Evolutionary conservation across 257 asterid species (phyloP), one percentile per base, ranked within the genome.

Genomic region (Lycium ferocissimum): DNA sequence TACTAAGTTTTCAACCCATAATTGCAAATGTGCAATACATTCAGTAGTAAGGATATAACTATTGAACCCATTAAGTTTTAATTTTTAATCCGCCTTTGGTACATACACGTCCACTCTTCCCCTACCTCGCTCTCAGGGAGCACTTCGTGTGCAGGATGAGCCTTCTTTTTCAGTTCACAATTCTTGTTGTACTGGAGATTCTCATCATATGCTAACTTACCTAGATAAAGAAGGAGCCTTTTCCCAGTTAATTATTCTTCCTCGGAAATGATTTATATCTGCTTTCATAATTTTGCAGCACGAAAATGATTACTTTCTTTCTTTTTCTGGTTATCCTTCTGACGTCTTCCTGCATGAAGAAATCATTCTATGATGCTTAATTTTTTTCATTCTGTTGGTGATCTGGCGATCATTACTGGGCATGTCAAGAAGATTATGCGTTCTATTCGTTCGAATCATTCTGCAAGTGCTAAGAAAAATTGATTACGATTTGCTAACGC

Each of bases 181-280:
- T 51, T 22, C 61, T 76, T 76, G 63, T 49, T 76, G 62, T 49
- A 49, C 43, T 75, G 13, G 35, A 76, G 13, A 18, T 71, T 17
- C 10, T 73, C 51, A 4, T 22, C 45, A 75, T 53, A 22, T 75
- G 45, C 12, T 75, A 51, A 75, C 63, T 13, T 76, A 76, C 81
- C 45, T 22, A 51, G 45, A 76, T 76, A 76, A 12, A 47, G 43
- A 61, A 75, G 81, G 61, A 75, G 33, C 40, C 61, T 22, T 73
- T 43, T 76, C 81, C 10, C 3, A 2, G 4, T 76, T 13, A 51
- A 49, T 47, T 0, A 0, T 9, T 49, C 35, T 20, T 51, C 40
- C 49, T 26, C 45, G 49, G 6, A 75, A 51, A 75, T 75, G 22
- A 51, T 49, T 35, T 22, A 13, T 37, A 13, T 76, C 26, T 7